Evolutionary conservation across 371 early-diverging fungal species (phyloP), one percentile per base, ranked within the genome.

Genomic region (Phascolomyces articulosus): DNA sequence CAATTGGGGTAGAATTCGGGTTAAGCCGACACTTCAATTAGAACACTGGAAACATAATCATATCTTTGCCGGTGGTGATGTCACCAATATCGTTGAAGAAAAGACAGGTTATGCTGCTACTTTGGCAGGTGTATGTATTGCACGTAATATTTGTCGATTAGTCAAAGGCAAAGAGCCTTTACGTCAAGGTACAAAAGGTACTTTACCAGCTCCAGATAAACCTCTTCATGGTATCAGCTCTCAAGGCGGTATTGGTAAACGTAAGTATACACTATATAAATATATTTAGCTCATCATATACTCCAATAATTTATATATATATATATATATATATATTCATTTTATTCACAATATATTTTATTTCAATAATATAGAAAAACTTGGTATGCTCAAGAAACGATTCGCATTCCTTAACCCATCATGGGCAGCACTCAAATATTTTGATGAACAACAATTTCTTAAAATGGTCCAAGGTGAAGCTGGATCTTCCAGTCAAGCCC

Each of bases 1-100:
- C 56, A 48, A 41, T 29, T 64, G 68, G 31, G 83, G 78, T 0
- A 48, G 76, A 21, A 81, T 91, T 55, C 70, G 77, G 8, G 88
- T 90, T 40, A 73, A 72, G 23, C 79, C 84, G 20, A 90, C 90
- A 1, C 65, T 89, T 59, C 91, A 91, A 66, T 48, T 91, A 11
- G 79, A 78, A 34, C 82, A 88, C 41, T 78, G 73, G 13, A 80
- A 73, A n/a, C 80, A 87, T 26, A 74, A 77, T 1, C 80, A 87
- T 59, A 83, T 91, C 53, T 90, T 90, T 67, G 84, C 89, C 3
- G 87, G 88, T 1, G 91, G 91, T 2, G 91, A 91, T 62, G 86
- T 84, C 23, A 80, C 85, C 23, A 85, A 88, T 26, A 75, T 84
- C 0, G 67, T 76, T 18, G 88, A 88, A 62, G 87, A 88, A 70